Base-by-base conservation (phyloP, 169 alveolate genomes). In the Plasmodium inui region DNA sequence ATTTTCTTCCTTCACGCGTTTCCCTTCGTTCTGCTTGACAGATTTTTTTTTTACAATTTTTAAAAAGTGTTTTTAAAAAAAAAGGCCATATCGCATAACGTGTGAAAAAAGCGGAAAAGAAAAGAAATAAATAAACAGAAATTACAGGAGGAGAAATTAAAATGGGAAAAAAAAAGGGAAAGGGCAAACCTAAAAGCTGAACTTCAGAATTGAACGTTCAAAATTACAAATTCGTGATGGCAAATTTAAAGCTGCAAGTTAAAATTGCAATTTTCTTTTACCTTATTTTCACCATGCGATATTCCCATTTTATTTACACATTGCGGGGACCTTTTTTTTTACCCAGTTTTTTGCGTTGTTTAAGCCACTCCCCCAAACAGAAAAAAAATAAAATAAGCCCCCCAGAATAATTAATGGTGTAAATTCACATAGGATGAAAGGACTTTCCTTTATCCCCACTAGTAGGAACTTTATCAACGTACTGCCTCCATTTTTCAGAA, bases 21-120 rank as follows among this genome's bases (percentile, higher is more conserved):
- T 82, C 44, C 26, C 34, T 41, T 41, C 41, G 41, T 82, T 82
- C 70, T 82, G 34, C 89, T 82, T 50, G 41, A 82, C 61, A 82
- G 44, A 34, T 55, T 82, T 28, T 19, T 28, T 19, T 67, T 22
- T 67, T 67, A 67, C 76, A 67, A 67, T 67, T 67, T 19, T 67
- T 22, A 26, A 67, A 67, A 67, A 26, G 37, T 26, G 37, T 22
- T 53, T 34, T 22, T 46, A n/a, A 41, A 50, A 53, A 55, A 82
- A 81, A 82, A 30, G 53, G 70, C 34, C 3, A 53, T 46, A 9
- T 22, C 86, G 28, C 5, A 81, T 26, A 17, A 28, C 26, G 53
- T 1, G n/a, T 10, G 67, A 53, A 30, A 57, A 32, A 82, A 82
- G 37, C 44, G 26, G 28, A 79, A 79, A 79, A 30, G 17, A 44